Conservation (phyloP, 257 asterid genomes). For the Solanum medicagineum region DNA sequence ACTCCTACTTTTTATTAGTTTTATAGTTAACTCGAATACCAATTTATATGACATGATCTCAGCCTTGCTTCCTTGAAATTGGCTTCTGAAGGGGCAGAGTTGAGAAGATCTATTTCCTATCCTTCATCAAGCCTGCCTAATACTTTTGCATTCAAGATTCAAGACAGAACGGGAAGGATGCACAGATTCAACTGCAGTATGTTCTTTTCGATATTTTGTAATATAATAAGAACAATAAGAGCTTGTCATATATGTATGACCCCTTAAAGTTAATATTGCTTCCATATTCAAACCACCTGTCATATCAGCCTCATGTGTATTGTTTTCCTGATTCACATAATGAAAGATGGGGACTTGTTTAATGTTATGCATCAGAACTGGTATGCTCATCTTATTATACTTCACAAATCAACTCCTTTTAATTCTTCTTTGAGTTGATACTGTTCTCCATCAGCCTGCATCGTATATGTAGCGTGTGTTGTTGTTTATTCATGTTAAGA, state of each 20-base stretch:
- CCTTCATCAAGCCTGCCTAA: constrained; percentile 38
- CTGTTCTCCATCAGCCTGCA: neutral
- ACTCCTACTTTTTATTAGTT: neutral
- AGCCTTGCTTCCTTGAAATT: constrained; percentile 67
- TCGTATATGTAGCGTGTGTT: neutral
- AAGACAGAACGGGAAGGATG: constrained; percentile 76
- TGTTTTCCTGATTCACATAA: neutral
- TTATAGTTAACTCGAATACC: constrained; percentile 3
- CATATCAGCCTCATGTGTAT: neutral
- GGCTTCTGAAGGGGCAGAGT: constrained; percentile 68
- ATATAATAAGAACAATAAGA: neutral
- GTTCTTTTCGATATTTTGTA: neutral
- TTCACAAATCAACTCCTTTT: neutral
- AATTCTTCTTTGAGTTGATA: neutral
- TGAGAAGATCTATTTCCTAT: constrained; percentile 39
- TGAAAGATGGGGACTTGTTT: neutral
- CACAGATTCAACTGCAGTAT: constrained; percentile 77
- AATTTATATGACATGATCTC: constrained; percentile 8
- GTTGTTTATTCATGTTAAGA: neutral
- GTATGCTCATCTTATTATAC: neutral
- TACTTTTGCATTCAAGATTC: constrained; percentile 70
- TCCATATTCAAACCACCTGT: neutral
- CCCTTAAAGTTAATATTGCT: neutral
- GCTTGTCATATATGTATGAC: neutral
- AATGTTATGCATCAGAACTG: neutral